Evolutionary conservation across 2,329 filamentous ascomycete species (phyloP).

Genomic region (Didymella segeticola): DNA sequence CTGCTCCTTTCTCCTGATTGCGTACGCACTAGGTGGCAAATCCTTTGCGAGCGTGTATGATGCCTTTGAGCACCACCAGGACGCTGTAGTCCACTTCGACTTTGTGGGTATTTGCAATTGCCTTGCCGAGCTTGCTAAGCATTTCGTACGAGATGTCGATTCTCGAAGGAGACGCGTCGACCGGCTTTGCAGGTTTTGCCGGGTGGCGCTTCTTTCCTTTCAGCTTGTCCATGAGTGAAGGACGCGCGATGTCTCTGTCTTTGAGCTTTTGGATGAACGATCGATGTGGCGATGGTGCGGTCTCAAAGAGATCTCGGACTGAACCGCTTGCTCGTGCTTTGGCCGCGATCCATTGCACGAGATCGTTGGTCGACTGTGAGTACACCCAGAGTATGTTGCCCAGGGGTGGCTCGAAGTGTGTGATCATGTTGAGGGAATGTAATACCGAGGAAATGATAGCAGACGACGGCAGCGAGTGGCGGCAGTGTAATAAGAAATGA

Average conservation of each 20-base stretch:
- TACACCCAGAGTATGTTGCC: constrained; percentile 17
- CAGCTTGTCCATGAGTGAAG: neutral
- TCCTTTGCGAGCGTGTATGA: constrained; percentile 19
- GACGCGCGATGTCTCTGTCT: neutral
- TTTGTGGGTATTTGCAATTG: constrained; percentile 1
- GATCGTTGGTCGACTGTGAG: constrained; percentile 8
- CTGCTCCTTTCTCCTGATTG: constrained; percentile 3
- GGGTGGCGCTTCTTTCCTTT: neutral
- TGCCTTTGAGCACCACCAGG: constrained; percentile 16
- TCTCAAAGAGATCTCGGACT: constrained; percentile 11
- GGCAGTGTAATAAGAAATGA: neutral
- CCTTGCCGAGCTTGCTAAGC: constrained; percentile 3
- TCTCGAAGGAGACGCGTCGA: neutral
- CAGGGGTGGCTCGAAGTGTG: constrained; percentile 15
- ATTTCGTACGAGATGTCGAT: constrained; percentile 6
- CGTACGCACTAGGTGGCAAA: constrained; percentile 20
- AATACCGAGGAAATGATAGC: neutral
- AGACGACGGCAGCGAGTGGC: neutral
- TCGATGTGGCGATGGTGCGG: neutral
- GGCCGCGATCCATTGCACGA: constrained; percentile 23
- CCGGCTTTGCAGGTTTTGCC: neutral
- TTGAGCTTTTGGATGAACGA: constrained; percentile 3
- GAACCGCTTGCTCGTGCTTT: constrained; percentile 19
- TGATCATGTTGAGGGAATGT: neutral
- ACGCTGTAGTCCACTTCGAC: constrained; percentile 9